These are phyloP conservation scores for Paracamarosporium sp. DNA, from an alignment of 2,329 filamentous ascomycete genomes.

Conservation along the genomic window DNA sequence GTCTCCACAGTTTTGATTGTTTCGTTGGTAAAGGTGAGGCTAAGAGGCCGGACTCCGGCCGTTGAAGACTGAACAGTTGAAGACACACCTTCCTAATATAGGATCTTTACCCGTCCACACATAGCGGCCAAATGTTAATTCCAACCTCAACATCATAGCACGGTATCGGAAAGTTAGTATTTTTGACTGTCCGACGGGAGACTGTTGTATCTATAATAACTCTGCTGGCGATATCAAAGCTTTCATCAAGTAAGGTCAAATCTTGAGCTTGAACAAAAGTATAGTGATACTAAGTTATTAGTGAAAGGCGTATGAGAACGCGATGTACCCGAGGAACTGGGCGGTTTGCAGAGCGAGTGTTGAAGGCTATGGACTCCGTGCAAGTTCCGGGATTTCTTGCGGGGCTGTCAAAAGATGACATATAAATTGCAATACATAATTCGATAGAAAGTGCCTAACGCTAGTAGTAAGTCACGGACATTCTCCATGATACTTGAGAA, in stretches of 20 bases:
- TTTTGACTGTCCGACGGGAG: too few relatives aligned
- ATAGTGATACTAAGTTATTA: not conserved
- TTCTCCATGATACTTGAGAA: not conserved
- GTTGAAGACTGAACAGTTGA: not conserved
- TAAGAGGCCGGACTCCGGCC: conserved; percentile 18
- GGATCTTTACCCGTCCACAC: conserved; percentile 9
- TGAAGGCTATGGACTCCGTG: not conserved
- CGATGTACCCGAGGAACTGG: not conserved
- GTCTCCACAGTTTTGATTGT: not conserved
- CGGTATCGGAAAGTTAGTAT: not conserved
- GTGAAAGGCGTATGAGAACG: not conserved
- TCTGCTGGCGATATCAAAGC: too few relatives aligned
- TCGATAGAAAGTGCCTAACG: not conserved
- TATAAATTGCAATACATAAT: not conserved
- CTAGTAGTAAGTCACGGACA: not conserved
- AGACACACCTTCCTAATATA: conserved; percentile 18
- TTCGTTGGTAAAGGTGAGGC: not conserved
- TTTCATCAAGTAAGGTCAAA: too few relatives aligned
- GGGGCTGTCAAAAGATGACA: not conserved
- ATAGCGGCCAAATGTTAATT: conserved; percentile 10
- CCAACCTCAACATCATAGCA: conserved; percentile 6
- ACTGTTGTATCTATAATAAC: too few relatives aligned
- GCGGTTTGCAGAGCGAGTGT: not conserved
- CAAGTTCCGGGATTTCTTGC: not conserved
- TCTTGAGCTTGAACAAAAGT: not conserved